Conservation (phyloP, 129 eudicot genomes). For the Tanacetum coccineum region DNA sequence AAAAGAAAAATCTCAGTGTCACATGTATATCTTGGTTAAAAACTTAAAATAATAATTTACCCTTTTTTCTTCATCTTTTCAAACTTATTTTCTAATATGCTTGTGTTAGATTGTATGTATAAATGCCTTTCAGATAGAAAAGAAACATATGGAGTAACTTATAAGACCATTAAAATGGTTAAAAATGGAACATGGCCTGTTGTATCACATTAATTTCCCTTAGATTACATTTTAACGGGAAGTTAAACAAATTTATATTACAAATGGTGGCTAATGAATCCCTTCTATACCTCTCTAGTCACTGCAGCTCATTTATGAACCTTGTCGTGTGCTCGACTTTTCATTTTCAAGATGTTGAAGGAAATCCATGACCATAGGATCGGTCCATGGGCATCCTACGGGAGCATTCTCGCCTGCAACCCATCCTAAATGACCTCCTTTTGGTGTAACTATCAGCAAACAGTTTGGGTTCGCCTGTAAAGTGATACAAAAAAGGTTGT, state of each 20-base stretch:
- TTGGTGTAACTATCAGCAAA: constrained; percentile 77
- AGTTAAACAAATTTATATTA: constrained; percentile 3
- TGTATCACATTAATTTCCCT: constrained; percentile 12
- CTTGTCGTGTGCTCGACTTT: constrained; percentile 25
- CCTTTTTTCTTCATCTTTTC: not conserved
- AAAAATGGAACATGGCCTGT: not conserved
- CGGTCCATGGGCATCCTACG: constrained; percentile 91
- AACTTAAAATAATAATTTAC: not conserved
- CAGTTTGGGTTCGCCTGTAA: constrained; percentile 75
- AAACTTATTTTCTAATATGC: too few relatives aligned
- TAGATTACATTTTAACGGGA: constrained; percentile 1
- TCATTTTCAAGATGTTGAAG: constrained; percentile 56
- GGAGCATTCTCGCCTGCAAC: constrained; percentile 85
- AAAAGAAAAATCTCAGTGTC: not conserved
- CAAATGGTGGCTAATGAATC: constrained; percentile 17
- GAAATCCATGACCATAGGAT: constrained; percentile 91
- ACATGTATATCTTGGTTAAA: not conserved
- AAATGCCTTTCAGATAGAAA: too few relatives aligned
- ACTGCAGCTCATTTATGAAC: constrained; percentile 11
- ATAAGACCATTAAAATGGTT: not conserved
- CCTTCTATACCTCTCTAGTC: constrained; percentile 17
- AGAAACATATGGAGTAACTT: too few relatives aligned
- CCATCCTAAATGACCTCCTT: constrained; percentile 99
- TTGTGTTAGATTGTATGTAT: too few relatives aligned
- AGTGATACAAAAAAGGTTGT: not conserved